Percentiles rank a stretch among this genome's conserved stretches.
Conservation (phyloP, 2,329 filamentous ascomycete genomes). For the Coleophoma eucalyptorum region DNA sequence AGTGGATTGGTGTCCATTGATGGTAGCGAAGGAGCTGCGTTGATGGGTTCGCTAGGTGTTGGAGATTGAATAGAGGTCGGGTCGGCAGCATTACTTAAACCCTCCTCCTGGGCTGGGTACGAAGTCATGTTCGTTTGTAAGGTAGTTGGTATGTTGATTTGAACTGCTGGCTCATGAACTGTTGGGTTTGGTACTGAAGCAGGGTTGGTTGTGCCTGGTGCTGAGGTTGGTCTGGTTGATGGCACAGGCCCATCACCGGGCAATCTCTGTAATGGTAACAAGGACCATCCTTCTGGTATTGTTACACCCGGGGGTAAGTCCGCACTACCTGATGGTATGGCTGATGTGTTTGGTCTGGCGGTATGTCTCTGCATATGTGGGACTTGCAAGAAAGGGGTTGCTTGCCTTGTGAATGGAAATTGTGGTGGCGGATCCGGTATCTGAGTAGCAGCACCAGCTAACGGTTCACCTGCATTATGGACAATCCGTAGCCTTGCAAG, state of each 20-base stretch:
- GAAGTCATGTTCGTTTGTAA: too few species aligned
- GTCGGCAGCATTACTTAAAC: too few species aligned
- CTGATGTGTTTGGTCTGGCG: conserved; percentile 37
- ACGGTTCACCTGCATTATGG: conserved; percentile 16
- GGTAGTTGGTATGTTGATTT: conserved; percentile 15
- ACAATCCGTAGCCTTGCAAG: conserved; percentile 55
- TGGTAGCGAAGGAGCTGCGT: too few species aligned
- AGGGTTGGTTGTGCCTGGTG: conserved; percentile 17
- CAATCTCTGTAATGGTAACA: conserved; percentile 55
- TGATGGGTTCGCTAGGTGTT: too few species aligned
- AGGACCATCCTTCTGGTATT: conserved; percentile 61
- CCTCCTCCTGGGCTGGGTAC: too few species aligned
- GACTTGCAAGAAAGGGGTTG: background rate
- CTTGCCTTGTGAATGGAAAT: too few species aligned
- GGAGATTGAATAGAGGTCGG: too few species aligned
- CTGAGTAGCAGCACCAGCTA: conserved; percentile 17
- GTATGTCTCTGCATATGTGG: conserved; percentile 39
- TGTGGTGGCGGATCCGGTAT: conserved; percentile 16
- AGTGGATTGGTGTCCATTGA: too few species aligned
- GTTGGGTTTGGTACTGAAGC: conserved; percentile 14
- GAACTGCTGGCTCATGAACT: background rate
- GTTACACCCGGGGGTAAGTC: conserved; percentile 62
- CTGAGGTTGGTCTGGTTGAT: conserved; percentile 14
- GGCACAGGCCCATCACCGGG: conserved; percentile 7
- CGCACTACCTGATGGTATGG: conserved; percentile 56